Conservation (phyloP, 176 grass and related monocot species). For the Carex scoparia region DNA sequence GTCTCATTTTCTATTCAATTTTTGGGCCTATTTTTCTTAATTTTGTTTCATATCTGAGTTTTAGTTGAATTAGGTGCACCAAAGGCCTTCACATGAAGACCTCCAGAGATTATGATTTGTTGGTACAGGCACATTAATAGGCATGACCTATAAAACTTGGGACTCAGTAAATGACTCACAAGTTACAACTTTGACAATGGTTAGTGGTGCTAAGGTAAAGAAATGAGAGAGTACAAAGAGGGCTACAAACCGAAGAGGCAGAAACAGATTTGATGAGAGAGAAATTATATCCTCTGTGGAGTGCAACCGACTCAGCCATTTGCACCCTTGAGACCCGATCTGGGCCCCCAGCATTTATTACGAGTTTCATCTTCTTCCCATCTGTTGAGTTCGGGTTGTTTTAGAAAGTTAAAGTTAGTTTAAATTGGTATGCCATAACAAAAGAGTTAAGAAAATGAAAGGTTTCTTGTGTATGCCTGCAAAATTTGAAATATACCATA, state of each 20-base stretch:
- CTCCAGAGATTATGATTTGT: neutral
- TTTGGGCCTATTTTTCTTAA: neutral
- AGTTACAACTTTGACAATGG: neutral
- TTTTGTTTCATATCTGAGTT: neutral
- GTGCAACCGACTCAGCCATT: conserved; percentile 85
- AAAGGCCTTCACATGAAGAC: neutral
- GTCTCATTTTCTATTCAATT: neutral
- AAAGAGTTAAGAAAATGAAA: neutral
- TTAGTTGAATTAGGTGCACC: neutral
- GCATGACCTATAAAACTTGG: neutral
- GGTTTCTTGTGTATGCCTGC: neutral
- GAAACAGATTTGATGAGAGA: conserved; percentile 66
- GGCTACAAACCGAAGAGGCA: conserved; percentile 55
- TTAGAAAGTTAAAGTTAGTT: conserved; percentile 8
- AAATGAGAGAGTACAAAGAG: neutral
- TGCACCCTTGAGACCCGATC: conserved; percentile 87
- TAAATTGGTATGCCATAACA: neutral
- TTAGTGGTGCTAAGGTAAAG: neutral
- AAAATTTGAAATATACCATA: neutral
- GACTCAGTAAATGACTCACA: neutral
- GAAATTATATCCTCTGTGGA: conserved; percentile 56
- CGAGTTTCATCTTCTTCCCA: conserved; percentile 45
- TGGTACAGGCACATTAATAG: neutral
- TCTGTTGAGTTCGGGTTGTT: conserved; percentile 31
- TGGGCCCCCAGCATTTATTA: conserved; percentile 73